Conservation (phyloP, 192 early-diverging fungal genomes). For the Entophlyctis luteolus region DNA sequence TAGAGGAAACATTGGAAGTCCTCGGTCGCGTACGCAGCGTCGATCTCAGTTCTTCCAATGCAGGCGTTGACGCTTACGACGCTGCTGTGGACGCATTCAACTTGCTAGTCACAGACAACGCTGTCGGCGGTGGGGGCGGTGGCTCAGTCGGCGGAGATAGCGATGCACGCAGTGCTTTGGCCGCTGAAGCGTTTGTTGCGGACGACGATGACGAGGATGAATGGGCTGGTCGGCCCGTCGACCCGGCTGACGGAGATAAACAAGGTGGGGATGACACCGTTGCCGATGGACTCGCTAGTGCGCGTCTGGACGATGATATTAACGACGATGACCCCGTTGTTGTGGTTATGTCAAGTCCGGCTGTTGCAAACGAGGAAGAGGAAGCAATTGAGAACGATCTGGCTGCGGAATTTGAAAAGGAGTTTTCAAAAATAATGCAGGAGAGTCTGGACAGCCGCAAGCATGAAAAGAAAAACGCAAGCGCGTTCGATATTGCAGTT, state of each 20-base stretch:
- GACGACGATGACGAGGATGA: conserved; percentile 48
- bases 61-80: conserved; percentile 76
- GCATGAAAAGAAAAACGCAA: conserved; percentile 66
- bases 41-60: too few relatives aligned
- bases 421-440: conserved; percentile 86
- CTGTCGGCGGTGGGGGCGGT: neutral
- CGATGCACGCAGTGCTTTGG: too few relatives aligned
- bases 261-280: conserved; percentile 39
- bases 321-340: conserved; percentile 53
- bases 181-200: conserved; percentile 35
- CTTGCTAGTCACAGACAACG: conserved; percentile 48
- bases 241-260: conserved; percentile 38
- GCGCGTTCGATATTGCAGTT: conserved; percentile 87
- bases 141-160: neutral
- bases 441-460: conserved; percentile 84
- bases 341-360: too few relatives aligned
- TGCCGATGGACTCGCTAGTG: conserved; percentile 13
- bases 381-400: conserved; percentile 62
- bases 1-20: conserved; percentile 73
- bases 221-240: conserved; percentile 26
- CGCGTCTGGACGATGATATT: conserved; percentile 5
- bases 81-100: conserved; percentile 73
- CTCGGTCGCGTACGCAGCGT: too few relatives aligned
- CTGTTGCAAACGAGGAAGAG: conserved; percentile 45
- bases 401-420: conserved; percentile 84